A percentile compares a stretch with the other conserved stretches of the same genome.
phyloP scores from a whole-genome alignment of 1,139 yeast species.

The Ogataea hybrid region DNA sequence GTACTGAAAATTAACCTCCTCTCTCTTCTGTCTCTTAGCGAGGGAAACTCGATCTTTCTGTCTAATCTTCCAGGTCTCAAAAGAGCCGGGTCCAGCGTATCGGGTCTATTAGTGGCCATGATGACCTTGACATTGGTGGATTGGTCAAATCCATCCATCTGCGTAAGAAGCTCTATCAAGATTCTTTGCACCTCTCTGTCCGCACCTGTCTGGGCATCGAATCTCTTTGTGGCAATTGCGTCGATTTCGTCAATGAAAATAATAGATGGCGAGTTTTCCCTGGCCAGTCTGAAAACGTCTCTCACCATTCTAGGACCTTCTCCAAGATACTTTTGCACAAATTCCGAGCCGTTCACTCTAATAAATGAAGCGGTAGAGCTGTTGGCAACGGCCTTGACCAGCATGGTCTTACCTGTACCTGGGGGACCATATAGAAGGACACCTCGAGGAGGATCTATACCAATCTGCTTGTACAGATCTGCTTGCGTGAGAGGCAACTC shows the following conservation, averaged over 20 bases:
- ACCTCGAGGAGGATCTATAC: conserved; percentile 99
- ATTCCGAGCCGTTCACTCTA: conserved; percentile 96
- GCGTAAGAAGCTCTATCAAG: conserved; percentile 89
- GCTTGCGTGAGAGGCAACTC: conserved; percentile 96
- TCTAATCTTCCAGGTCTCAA: conserved; percentile 98
- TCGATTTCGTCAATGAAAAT: conserved; percentile 98
- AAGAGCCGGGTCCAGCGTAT: conserved; percentile 95
- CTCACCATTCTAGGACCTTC: conserved; percentile 99
- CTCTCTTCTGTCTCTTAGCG: conserved; percentile 93
- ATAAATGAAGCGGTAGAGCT: conserved; percentile 94
- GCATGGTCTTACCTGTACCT: conserved; percentile 99
- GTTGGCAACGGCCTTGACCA: conserved; percentile 98
- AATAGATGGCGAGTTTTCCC: conserved; percentile 96
- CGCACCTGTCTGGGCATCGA: conserved; percentile 99
- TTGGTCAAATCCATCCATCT: conserved; percentile 99
- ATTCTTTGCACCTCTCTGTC: conserved; percentile 99
- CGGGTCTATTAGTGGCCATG: conserved; percentile 99
- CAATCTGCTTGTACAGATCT: conserved; percentile 93
- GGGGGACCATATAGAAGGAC: conserved; percentile 97
- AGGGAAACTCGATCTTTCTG: conserved; percentile 96
- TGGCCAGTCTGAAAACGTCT: conserved; percentile 94
- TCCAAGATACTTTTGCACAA: conserved; percentile 96
- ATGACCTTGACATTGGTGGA: conserved; percentile 93
- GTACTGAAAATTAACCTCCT: conserved; percentile 95
- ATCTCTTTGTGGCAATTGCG: conserved; percentile 98